Percentiles rank a stretch among this genome's conserved stretches.
These are phyloP conservation scores for Dipteronia sinensis DNA, from an alignment of 345 rosid genomes.

Conservation along the genomic window DNA sequence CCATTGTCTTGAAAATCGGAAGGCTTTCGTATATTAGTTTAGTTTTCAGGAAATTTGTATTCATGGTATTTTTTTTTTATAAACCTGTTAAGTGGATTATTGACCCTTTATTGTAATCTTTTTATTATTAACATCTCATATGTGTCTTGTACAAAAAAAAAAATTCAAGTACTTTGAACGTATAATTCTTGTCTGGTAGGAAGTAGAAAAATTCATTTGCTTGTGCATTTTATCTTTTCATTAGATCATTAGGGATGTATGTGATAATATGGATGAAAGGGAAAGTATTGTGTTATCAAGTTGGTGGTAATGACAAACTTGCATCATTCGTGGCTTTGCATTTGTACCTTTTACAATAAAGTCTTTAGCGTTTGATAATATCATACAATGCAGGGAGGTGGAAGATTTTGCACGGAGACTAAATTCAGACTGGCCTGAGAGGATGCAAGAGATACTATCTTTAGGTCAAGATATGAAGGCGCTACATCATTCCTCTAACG, in stretches of 20 bases:
- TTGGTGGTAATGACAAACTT: slow-evolving; percentile 1
- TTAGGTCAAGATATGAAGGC: slow-evolving; percentile 61
- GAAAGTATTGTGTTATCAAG: slow-evolving; percentile 3
- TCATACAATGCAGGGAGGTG: slow-evolving; percentile 58
- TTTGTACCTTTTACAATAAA: not conserved
- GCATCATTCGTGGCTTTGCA: not conserved
- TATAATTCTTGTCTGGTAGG: not conserved
- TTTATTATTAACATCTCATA: not conserved
- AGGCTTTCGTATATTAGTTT: not conserved
- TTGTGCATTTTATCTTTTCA: slow-evolving; percentile 1
- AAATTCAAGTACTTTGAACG: not conserved
- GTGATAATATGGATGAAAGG: not conserved
- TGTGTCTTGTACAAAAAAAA: too few relatives aligned
- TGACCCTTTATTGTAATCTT: not conserved
- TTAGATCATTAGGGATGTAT: not conserved
- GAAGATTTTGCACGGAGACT: slow-evolving; percentile 91
- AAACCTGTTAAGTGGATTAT: not conserved
- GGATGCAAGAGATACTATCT: slow-evolving; percentile 68
- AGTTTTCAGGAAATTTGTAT: not conserved
- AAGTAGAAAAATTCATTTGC: not conserved
- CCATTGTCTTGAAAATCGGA: not conserved
- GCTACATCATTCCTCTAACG: slow-evolving; percentile 47
- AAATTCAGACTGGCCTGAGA: slow-evolving; percentile 81
- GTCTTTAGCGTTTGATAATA: not conserved
- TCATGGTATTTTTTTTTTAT: not conserved